Evolutionary conservation across 225 moss, liverwort and hornwort genomes (phyloP).

Genomic region (Neckera pumila): DNA sequence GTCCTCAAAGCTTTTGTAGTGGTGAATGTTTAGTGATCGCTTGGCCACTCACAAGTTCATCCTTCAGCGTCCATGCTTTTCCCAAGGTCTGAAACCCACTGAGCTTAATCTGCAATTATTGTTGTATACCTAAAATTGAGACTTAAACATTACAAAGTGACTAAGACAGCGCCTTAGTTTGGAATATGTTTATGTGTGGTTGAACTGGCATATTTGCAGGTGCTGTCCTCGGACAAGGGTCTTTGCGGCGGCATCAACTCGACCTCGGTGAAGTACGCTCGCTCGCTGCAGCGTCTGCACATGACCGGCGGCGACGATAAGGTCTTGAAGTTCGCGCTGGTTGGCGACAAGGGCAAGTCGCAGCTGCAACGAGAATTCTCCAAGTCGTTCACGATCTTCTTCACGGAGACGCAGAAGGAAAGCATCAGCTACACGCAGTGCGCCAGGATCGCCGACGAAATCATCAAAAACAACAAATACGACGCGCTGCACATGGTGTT

Average conservation of each 20-base stretch:
- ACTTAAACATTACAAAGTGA: neutral
- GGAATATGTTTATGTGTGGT: neutral
- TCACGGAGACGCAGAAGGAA: constrained; percentile 47
- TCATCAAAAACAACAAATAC: constrained; percentile 12
- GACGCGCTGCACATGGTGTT: constrained; percentile 25
- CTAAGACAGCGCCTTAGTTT: neutral
- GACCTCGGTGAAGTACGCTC: constrained; percentile 32
- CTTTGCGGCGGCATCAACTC: constrained; percentile 53
- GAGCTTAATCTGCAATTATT: neutral
- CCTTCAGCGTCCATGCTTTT: neutral
- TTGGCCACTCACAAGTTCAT: neutral
- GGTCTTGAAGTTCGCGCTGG: constrained; percentile 7
- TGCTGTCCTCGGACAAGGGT: constrained; percentile 33
- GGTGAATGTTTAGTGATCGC: neutral
- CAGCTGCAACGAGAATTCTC: constrained; percentile 31
- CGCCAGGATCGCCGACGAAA: constrained; percentile 37
- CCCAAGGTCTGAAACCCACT: neutral
- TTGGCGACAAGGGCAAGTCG: constrained; percentile 42
- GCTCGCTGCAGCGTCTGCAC: constrained; percentile 2
- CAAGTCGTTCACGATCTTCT: neutral
- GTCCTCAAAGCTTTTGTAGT: neutral
- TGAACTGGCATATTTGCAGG: neutral
- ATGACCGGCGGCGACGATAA: constrained; percentile 1
- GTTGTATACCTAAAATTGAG: no score
- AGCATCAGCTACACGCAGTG: constrained; percentile 38